A percentile compares a stretch with the other conserved stretches of the same genome.
Evolutionary conservation across 768 basidiomycete genomes (phyloP).

Genomic region (Gloeophyllum trabeum): DNA sequence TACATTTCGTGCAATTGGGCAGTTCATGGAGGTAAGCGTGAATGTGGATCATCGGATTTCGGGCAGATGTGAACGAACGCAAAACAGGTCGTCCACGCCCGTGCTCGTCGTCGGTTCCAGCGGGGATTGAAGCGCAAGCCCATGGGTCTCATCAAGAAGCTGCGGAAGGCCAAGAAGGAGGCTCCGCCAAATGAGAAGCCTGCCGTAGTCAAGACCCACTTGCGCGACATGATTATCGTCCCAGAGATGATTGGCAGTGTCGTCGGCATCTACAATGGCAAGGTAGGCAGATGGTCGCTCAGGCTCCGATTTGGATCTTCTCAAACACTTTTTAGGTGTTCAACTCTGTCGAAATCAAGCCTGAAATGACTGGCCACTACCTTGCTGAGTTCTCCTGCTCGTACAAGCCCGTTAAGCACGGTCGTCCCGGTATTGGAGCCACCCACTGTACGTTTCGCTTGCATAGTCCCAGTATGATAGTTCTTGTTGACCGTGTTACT

Average conservation of each 20-base stretch:
- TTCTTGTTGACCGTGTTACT: slow-evolving; percentile 5
- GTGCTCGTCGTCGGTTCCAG: slow-evolving; percentile 97
- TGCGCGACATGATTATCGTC: slow-evolving; percentile 99
- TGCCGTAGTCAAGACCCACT: slow-evolving; percentile 95
- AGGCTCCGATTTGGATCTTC: slow-evolving; percentile 1
- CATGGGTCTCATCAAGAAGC: slow-evolving; percentile 98
- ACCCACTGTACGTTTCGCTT: slow-evolving; percentile 65
- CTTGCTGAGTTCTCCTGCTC: slow-evolving; percentile 96
- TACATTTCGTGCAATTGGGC: background rate
- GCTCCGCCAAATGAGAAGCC: slow-evolving; percentile 99
- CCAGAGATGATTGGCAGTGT: slow-evolving; percentile 99
- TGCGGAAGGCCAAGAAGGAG: slow-evolving; percentile 99
- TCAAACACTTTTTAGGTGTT: slow-evolving; percentile 47
- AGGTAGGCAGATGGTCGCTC: slow-evolving; percentile 35
- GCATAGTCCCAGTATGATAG: background rate
- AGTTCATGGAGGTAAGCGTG: slow-evolving; percentile 83
- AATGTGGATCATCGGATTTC: background rate
- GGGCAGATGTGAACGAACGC: no score
- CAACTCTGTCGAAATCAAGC: slow-evolving; percentile 98
- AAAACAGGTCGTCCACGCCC: slow-evolving; percentile 92
- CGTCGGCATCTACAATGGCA: slow-evolving; percentile 97
- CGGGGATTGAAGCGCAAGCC: slow-evolving; percentile 98
- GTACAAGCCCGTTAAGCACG: slow-evolving; percentile 98
- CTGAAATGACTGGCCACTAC: slow-evolving; percentile 99
- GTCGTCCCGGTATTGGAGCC: slow-evolving; percentile 97